These are phyloP conservation scores for Osmozyma mogii DNA, from an alignment of 805 yeast species.

Conservation along the genomic window DNA sequence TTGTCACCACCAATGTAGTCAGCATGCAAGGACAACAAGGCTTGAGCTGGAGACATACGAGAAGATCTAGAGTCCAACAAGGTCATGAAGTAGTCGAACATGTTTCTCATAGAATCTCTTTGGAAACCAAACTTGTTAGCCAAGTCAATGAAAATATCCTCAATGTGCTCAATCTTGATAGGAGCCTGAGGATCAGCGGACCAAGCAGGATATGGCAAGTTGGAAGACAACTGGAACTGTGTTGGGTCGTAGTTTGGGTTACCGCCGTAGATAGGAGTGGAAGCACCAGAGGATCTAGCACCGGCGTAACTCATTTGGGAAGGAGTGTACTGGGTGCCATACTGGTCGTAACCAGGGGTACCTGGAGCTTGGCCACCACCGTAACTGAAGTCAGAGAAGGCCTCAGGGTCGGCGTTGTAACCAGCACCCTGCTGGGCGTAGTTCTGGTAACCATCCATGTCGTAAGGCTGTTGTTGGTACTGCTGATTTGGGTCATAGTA, in stretches of 20 bases:
- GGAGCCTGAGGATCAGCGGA: conserved; percentile 92
- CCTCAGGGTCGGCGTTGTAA: conserved; percentile 47
- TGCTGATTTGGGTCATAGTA: conserved; percentile 42
- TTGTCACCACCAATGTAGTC: conserved; percentile 85
- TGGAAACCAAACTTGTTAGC: conserved; percentile 83
- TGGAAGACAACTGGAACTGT: conserved; percentile 61
- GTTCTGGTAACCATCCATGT: conserved; percentile 41
- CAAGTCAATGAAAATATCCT: conserved; percentile 77
- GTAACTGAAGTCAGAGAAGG: conserved; percentile 59
- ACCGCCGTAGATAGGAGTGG: conserved; percentile 86
- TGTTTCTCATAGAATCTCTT: conserved; percentile 87
- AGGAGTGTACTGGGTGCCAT: conserved; percentile 69
- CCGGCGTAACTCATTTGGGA: conserved; percentile 85
- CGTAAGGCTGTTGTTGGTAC: conserved; percentile 44
- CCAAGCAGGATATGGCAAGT: conserved; percentile 99
- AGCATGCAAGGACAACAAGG: conserved; percentile 72
- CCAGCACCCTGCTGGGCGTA: conserved; percentile 18
- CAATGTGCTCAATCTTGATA: conserved; percentile 72
- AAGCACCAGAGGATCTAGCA: conserved; percentile 80
- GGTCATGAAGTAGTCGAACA: conserved; percentile 84
- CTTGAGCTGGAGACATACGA: conserved; percentile 86
- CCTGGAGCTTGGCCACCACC: conserved; percentile 47
- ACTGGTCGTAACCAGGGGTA: conserved; percentile 60
- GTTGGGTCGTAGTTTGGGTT: conserved; percentile 49
- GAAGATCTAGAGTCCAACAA: conserved; percentile 76